phyloP scores from a whole-genome alignment of 768 basidiomycete genomes.

The Trichaptum fuscoviolaceum region DNA sequence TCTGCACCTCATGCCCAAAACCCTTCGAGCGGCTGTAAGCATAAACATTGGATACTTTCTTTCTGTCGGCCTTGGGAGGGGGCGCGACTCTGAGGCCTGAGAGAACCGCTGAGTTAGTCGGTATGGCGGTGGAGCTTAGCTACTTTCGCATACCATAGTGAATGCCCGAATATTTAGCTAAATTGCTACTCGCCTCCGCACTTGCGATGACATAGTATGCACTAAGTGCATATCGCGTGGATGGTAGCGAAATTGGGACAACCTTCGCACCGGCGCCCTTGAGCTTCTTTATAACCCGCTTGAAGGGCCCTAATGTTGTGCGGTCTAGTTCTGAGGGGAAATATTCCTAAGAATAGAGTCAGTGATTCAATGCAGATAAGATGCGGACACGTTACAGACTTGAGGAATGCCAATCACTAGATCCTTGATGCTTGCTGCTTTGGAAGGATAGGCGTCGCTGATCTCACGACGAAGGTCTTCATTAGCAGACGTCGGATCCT shows the following conservation, averaged over 20 bases:
- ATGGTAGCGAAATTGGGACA: slow-evolving; percentile 68
- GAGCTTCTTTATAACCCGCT: slow-evolving; percentile 39
- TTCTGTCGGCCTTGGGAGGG: slow-evolving; percentile 34
- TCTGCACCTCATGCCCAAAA: slow-evolving; percentile 82
- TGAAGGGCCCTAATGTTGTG: slow-evolving; percentile 39
- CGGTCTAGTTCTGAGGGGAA: slow-evolving; percentile 65
- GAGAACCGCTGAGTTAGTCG: slow-evolving; percentile 24
- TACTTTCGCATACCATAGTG: slow-evolving; percentile 55
- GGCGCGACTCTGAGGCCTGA: slow-evolving; percentile 22
- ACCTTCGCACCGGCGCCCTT: slow-evolving; percentile 56
- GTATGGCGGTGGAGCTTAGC: background rate
- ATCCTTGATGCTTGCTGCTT: slow-evolving; percentile 25
- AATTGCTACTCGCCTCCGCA: slow-evolving; percentile 89
- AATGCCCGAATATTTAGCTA: slow-evolving; percentile 86
- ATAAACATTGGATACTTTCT: slow-evolving; percentile 53
- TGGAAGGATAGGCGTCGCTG: slow-evolving; percentile 12
- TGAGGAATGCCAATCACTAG: slow-evolving; percentile 74
- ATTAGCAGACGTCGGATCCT: slow-evolving; percentile 71
- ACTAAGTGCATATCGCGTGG: slow-evolving; percentile 68
- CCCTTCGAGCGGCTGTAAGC: slow-evolving; percentile 60
- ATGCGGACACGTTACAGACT: slow-evolving; percentile 29
- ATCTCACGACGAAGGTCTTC: slow-evolving; percentile 31
- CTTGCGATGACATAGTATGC: slow-evolving; percentile 96
- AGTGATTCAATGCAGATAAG: background rate
- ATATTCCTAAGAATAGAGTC: slow-evolving; percentile 51